Conservation (phyloP, 306 rosid genomes). For the Inga leiocalycina region DNA sequence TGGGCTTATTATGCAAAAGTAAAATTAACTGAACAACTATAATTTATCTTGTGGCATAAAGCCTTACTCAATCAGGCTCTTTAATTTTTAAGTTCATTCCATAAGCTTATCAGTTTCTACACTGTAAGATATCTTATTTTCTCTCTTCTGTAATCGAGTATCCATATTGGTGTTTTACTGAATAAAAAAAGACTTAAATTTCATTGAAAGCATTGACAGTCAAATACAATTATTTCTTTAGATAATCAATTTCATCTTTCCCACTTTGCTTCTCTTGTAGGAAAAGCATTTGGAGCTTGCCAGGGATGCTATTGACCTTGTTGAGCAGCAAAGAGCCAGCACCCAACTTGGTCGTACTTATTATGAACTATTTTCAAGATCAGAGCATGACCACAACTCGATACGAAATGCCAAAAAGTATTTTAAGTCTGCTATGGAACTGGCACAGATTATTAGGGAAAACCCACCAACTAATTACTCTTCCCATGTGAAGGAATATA, state of each 20-base stretch:
- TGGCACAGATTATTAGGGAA: constrained; percentile 61
- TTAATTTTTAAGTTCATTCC: not conserved
- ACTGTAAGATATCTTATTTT: not conserved
- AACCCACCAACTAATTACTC: constrained; percentile 54
- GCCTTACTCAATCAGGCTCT: not conserved
- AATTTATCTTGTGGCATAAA: not conserved
- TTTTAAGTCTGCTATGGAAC: constrained; percentile 71
- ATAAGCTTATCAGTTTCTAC: not conserved
- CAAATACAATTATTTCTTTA: not conserved
- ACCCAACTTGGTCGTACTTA: constrained; percentile 96
- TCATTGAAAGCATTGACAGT: not conserved
- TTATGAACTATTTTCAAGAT: constrained; percentile 57
- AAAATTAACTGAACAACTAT: too few relatives aligned
- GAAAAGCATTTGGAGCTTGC: constrained; percentile 84
- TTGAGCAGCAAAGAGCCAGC: constrained; percentile 88
- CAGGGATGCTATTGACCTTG: constrained; percentile 60
- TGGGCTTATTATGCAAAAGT: not conserved
- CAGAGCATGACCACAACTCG: constrained; percentile 62
- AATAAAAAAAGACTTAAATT: not conserved
- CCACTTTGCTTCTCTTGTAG: constrained; percentile 40
- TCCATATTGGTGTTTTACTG: not conserved
- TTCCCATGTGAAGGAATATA: constrained; percentile 66
- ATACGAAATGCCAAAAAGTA: constrained; percentile 77
- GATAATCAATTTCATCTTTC: not conserved
- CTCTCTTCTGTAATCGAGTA: not conserved